Conservation (phyloP, 2,329 filamentous ascomycete genomes). For the Venturia nashicola region DNA sequence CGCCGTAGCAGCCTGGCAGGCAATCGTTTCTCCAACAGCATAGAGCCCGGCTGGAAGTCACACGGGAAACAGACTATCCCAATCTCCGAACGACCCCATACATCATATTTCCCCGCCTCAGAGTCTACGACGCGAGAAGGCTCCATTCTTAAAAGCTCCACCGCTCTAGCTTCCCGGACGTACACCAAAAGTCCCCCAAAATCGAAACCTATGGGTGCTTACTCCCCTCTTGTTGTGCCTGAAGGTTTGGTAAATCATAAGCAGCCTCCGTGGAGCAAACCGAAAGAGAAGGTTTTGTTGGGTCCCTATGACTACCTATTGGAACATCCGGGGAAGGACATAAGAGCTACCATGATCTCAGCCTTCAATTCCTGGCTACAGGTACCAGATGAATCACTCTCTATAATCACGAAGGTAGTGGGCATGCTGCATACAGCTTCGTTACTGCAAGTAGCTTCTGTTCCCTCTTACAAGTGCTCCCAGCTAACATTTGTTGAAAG, state of each 20-base stretch:
- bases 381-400: conserved; percentile 57
- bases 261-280: conserved; percentile 43
- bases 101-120: conserved; percentile 1
- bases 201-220: not conserved
- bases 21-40: not conserved
- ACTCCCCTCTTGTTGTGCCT: not conserved
- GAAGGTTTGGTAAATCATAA: not conserved
- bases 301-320: conserved; percentile 74
- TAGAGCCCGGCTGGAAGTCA: not conserved
- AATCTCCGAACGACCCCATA: not conserved
- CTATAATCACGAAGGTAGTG: conserved; percentile 66
- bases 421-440: conserved; percentile 81
- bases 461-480: not conserved
- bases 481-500: conserved; percentile 13
- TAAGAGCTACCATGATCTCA: conserved; percentile 65
- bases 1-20: not conserved
- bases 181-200: not conserved
- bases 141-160: not conserved
- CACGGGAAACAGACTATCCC: not conserved
- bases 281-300: conserved; percentile 66
- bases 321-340: conserved; percentile 71
- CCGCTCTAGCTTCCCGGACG: not conserved
- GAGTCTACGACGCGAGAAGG: not conserved
- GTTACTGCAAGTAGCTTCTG: conserved; percentile 39
- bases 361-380: conserved; percentile 74